These are phyloP conservation scores for Penicillium digitatum DNA, from an alignment of 2,329 filamentous ascomycete species.

Conservation along the genomic window DNA sequence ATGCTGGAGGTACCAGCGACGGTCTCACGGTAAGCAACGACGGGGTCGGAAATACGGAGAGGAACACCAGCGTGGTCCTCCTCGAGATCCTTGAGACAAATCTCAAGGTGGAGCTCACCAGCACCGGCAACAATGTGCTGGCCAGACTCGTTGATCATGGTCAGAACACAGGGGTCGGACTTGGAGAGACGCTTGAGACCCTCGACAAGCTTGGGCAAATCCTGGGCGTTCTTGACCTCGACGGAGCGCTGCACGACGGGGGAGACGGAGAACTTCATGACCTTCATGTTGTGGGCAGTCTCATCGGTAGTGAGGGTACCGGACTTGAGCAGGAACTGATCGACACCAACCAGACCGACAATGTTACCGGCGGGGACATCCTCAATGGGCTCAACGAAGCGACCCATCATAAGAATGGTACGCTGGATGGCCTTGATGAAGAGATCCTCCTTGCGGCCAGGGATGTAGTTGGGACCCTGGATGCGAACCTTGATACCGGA, in stretches of 20 bases:
- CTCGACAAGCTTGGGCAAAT: constrained; percentile 99
- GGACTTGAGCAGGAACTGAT: constrained; percentile 99
- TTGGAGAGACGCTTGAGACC: constrained; percentile 99
- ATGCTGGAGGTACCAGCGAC: constrained; percentile 82
- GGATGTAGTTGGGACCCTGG: constrained; percentile 97
- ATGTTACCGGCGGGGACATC: constrained; percentile 99
- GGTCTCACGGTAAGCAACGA: constrained; percentile 98
- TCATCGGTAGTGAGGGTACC: constrained; percentile 97
- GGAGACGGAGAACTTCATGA: constrained; percentile 99
- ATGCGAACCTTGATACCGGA: constrained; percentile 99
- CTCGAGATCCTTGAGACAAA: constrained; percentile 99
- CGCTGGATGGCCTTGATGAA: constrained; percentile 99
- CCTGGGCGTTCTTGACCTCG: constrained; percentile 99
- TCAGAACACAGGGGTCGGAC: constrained; percentile 97
- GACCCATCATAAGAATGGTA: constrained; percentile 99
- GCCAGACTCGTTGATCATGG: constrained; percentile 82
- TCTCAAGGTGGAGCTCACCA: constrained; percentile 98
- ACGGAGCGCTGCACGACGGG: constrained; percentile 98
- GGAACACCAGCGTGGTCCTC: constrained; percentile 98
- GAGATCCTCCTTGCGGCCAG: constrained; percentile 97
- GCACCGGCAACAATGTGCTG: constrained; percentile 99
- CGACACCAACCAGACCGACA: constrained; percentile 97
- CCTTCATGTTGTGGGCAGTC: constrained; percentile 99
- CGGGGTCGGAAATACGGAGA: constrained; percentile 94
- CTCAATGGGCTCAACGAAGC: constrained; percentile 97